A percentile compares a stretch with the other conserved stretches of the same genome.
phyloP scores from a whole-genome alignment of 1,139 yeast species.

The Suhomyces panamericanus region DNA sequence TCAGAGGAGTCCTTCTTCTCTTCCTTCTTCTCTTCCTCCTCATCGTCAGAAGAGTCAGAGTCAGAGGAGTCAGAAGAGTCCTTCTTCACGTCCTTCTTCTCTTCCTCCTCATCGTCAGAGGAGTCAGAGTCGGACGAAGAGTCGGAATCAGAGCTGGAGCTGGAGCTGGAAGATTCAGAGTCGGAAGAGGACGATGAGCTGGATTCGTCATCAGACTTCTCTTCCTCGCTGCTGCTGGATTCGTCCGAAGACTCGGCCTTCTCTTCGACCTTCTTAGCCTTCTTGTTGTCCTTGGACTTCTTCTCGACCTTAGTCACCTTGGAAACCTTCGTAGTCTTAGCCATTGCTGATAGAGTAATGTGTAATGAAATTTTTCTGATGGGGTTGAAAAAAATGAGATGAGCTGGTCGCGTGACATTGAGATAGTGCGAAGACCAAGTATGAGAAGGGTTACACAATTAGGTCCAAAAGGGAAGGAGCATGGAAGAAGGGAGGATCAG shows the following conservation, averaged over 20 bases:
- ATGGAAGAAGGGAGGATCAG: too few relatives aligned
- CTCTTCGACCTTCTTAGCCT: constrained; percentile 21
- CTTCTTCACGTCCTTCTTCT: background rate
- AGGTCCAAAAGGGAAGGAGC: background rate
- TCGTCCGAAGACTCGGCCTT: constrained; percentile 26
- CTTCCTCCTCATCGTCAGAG: constrained; percentile 11
- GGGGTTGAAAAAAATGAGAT: constrained; percentile 8
- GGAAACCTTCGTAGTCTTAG: constrained; percentile 28
- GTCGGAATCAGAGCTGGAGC: constrained; percentile 5
- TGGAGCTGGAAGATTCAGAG: constrained; percentile 14
- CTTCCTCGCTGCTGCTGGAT: constrained; percentile 11
- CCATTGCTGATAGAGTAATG: constrained; percentile 23
- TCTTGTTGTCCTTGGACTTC: constrained; percentile 7
- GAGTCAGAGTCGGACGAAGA: background rate
- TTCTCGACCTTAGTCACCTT: constrained; percentile 16
- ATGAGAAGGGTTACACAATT: background rate
- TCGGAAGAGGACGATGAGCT: constrained; percentile 23
- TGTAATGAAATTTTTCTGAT: constrained; percentile 7
- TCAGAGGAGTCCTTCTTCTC: constrained; percentile 22
- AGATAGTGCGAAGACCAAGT: constrained; percentile 3
- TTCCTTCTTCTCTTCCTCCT: constrained; percentile 18
- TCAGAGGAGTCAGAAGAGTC: constrained; percentile 18
- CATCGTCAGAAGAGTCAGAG: constrained; percentile 16
- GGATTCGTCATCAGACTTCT: constrained; percentile 25
- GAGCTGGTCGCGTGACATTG: constrained; percentile 11